Conservation (phyloP, 2,329 filamentous ascomycete species). For the Dactylellina parvicollis region DNA sequence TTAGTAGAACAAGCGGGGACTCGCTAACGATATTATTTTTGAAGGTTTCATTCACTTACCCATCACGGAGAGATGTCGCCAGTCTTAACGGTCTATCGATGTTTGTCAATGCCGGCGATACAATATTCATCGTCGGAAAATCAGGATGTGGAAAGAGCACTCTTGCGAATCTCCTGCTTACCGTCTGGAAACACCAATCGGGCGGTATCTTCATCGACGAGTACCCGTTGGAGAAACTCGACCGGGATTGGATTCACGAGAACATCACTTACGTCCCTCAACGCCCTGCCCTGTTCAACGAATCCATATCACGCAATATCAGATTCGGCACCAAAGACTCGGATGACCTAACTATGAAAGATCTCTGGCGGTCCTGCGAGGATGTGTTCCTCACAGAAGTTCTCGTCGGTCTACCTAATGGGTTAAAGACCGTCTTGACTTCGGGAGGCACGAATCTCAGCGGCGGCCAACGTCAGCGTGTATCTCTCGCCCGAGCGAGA, state of each 20-base stretch:
- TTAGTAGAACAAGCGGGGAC: too few relatives aligned
- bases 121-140: conserved; percentile 82
- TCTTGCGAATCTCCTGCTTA: conserved; percentile 78
- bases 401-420: conserved; percentile 73
- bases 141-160: conserved; percentile 96
- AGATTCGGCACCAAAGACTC: conserved; percentile 72
- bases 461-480: conserved; percentile 82
- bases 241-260: conserved; percentile 76
- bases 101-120: conserved; percentile 75
- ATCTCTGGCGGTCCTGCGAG: conserved; percentile 72
- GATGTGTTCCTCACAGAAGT: conserved; percentile 76
- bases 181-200: conserved; percentile 74
- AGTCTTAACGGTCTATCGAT: conserved; percentile 73
- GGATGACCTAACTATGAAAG: conserved; percentile 64
- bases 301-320: conserved; percentile 81
- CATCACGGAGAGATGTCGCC: conserved; percentile 70
- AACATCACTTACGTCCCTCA: conserved; percentile 87
- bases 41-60: conserved; percentile 84
- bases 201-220: conserved; percentile 78
- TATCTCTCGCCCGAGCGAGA: conserved; percentile 81
- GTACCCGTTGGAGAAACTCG: conserved; percentile 69
- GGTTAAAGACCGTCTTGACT: conserved; percentile 77
- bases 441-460: conserved; percentile 76
- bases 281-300: conserved; percentile 80
- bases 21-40: background rate